Evolutionary conservation across 2,329 filamentous ascomycete genomes (phyloP).

Genomic region (Chaetomium olivaceum): DNA sequence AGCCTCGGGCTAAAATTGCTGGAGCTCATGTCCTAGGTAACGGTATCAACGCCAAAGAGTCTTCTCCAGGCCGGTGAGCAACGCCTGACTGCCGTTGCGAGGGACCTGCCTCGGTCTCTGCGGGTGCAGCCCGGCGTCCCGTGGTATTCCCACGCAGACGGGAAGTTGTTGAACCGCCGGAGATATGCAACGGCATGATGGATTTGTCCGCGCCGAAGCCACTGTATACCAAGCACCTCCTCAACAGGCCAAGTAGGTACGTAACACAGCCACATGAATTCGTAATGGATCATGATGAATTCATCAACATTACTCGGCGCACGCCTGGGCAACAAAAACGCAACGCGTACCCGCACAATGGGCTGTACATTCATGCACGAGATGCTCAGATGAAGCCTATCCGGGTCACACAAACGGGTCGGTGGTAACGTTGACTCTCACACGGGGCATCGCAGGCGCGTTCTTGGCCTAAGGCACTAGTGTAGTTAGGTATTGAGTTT

Average conservation of each 20-base stretch:
- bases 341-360: neutral
- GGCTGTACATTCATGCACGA: neutral
- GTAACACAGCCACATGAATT: neutral
- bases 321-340: neutral
- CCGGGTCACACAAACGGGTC: neutral
- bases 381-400: neutral
- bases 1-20: too few species aligned
- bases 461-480: neutral
- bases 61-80: too few species aligned
- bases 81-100: too few species aligned
- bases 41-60: too few species aligned
- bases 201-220: neutral
- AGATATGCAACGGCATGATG: neutral
- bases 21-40: too few species aligned
- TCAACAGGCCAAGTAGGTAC: neutral
- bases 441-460: neutral
- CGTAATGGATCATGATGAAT: neutral
- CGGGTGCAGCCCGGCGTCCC: neutral
- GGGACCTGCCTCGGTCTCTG: too few species aligned
- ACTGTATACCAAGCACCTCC: neutral
- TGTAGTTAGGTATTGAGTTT: too few species aligned
- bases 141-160: neutral
- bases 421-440: constrained; percentile 3
- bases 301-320: neutral
- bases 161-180: neutral